These are phyloP conservation scores for Pleurotus citrinopileatus DNA, from an alignment of 768 basidiomycete species.

Conservation along the genomic window DNA sequence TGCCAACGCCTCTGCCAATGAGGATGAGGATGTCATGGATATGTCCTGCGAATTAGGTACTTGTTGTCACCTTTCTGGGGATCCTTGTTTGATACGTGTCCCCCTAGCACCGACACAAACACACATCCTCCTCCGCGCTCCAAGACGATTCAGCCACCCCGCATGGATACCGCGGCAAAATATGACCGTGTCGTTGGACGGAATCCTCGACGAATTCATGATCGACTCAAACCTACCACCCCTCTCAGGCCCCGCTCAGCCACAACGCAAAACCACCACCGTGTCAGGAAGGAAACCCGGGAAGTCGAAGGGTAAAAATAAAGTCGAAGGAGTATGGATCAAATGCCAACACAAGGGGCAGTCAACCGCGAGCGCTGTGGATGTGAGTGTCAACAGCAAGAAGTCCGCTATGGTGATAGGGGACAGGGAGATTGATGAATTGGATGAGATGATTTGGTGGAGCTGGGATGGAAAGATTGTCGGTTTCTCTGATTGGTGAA, in stretches of 20 bases:
- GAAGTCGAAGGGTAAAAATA: conserved; percentile 11
- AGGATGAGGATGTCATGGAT: conserved; percentile 25
- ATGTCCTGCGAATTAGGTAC: conserved; percentile 29
- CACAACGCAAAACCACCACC: conserved; percentile 9
- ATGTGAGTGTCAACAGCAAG: background rate
- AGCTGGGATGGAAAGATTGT: conserved; percentile 56
- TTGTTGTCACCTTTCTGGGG: conserved; percentile 4
- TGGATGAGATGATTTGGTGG: conserved; percentile 60
- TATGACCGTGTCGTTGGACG: conserved; percentile 34
- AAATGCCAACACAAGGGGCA: conserved; percentile 25
- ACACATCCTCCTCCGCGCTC: conserved; percentile 44
- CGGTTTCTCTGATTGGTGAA: conserved; percentile 52
- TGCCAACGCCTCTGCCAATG: conserved; percentile 17
- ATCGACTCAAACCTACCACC: conserved; percentile 25
- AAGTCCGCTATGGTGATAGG: background rate
- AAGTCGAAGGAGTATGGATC: conserved; percentile 50
- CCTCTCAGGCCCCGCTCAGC: background rate
- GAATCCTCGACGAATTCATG: conserved; percentile 36
- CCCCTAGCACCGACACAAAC: conserved; percentile 40
- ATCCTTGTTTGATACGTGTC: background rate
- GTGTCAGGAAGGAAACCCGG: background rate
- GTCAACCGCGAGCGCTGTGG: conserved; percentile 18
- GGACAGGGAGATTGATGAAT: conserved; percentile 26
- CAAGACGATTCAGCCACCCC: conserved; percentile 43
- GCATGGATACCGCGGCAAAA: conserved; percentile 48